Conservation (phyloP, 352 stramenopile species). For the Phytophthora multivora region DNA sequence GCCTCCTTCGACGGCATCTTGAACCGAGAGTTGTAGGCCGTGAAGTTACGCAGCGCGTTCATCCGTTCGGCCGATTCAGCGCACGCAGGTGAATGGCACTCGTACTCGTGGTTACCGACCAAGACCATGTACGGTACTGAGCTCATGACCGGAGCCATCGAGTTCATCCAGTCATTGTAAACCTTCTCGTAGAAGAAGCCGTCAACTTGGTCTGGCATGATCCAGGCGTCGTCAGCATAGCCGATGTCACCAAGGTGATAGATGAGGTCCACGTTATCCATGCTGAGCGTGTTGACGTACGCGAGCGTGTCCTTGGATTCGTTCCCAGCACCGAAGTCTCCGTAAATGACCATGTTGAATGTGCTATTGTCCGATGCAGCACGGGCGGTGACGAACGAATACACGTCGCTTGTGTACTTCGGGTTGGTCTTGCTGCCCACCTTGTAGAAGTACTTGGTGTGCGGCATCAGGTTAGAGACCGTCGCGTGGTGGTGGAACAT, state of each 20-base stretch:
- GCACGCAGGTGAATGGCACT: slow-evolving; percentile 78
- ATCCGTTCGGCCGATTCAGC: slow-evolving; percentile 41
- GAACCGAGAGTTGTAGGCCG: slow-evolving; percentile 83
- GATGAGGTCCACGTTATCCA: slow-evolving; percentile 49
- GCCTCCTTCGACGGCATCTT: slow-evolving; percentile 79
- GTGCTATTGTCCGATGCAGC: slow-evolving; percentile 18
- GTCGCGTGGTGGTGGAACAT: slow-evolving; percentile 51
- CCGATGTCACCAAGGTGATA: slow-evolving; percentile 75
- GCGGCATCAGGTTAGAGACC: slow-evolving; percentile 23
- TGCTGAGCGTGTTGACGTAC: slow-evolving; percentile 39
- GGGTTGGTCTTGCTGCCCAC: slow-evolving; percentile 20
- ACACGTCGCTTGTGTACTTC: slow-evolving; percentile 25
- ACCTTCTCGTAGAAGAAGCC: slow-evolving; percentile 86
- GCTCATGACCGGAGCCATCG: slow-evolving; percentile 48
- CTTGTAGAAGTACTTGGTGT: slow-evolving; percentile 30
- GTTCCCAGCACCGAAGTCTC: slow-evolving; percentile 47
- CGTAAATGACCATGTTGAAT: slow-evolving; percentile 61
- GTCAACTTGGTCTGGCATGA: slow-evolving; percentile 34
- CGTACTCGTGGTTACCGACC: slow-evolving; percentile 85
- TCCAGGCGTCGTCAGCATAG: slow-evolving; percentile 38
- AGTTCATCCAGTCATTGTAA: slow-evolving; percentile 84
- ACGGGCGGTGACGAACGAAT: slow-evolving; percentile 36
- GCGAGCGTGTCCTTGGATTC: slow-evolving; percentile 39
- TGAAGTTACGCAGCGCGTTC: slow-evolving; percentile 72
- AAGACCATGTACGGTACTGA: slow-evolving; percentile 79